A percentile compares a stretch with the other conserved stretches of the same genome.
phyloP scores from a whole-genome alignment of 148 eudicot species.

The Rhododendron griersonianum region DNA sequence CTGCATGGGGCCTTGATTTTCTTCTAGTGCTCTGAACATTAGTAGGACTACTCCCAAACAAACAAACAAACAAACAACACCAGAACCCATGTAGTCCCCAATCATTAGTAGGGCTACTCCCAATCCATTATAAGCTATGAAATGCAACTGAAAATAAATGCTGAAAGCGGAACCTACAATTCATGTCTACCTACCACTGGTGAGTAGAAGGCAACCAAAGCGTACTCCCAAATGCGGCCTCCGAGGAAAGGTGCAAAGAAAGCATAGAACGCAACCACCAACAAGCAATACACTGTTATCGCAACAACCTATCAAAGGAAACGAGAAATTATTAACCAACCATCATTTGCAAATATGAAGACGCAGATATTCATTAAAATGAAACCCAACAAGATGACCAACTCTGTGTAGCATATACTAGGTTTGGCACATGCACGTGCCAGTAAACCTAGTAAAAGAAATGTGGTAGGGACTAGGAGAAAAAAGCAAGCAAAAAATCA shows the following conservation, averaged over 20 bases:
- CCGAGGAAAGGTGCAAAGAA: conserved; percentile 98
- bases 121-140: background rate
- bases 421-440: background rate
- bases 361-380: background rate
- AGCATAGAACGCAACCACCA: conserved; percentile 91
- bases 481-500: background rate
- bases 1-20: background rate
- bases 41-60: background rate
- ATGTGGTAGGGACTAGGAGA: background rate
- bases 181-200: conserved; percentile 70
- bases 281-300: conserved; percentile 85
- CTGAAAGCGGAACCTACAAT: background rate
- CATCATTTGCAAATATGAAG: conserved; percentile 8
- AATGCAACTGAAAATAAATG: conserved; percentile 5
- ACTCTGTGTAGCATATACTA: background rate
- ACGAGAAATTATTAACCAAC: conserved; percentile 9
- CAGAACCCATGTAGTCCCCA: too few species aligned
- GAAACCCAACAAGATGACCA: background rate
- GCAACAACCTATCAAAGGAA: conserved; percentile 72
- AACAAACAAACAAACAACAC: too few species aligned
- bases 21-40: background rate
- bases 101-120: background rate
- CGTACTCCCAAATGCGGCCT: conserved; percentile 78
- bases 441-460: background rate
- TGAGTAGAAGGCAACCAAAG: conserved; percentile 62